These are phyloP conservation scores for Trichophyton schoenleinii DNA, from an alignment of 2,329 filamentous ascomycete genomes.

Conservation along the genomic window DNA sequence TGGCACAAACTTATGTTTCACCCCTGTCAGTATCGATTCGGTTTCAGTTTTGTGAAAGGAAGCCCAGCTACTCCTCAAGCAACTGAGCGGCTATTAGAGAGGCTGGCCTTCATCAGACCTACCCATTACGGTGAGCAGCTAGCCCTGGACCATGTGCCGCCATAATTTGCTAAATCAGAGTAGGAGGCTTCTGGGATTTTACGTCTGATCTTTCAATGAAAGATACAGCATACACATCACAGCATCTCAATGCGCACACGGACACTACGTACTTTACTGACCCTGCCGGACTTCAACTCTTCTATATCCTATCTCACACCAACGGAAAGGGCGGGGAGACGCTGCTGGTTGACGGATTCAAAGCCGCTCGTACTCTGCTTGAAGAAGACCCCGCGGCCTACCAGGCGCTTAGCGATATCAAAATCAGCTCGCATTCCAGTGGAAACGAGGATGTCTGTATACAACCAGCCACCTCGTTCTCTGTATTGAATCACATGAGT, in stretches of 20 bases:
- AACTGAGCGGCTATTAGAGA: slow-evolving; percentile 62
- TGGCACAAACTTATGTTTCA: not conserved
- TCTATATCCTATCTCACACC: slow-evolving; percentile 78
- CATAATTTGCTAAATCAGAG: not conserved
- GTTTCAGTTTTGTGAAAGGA: slow-evolving; percentile 64
- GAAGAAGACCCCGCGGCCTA: slow-evolving; percentile 45
- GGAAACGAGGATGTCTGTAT: slow-evolving; percentile 78
- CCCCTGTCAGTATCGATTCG: slow-evolving; percentile 46
- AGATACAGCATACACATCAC: slow-evolving; percentile 82
- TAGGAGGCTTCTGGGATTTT: slow-evolving; percentile 69
- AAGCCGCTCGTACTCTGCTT: slow-evolving; percentile 51
- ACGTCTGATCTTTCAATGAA: slow-evolving; percentile 76
- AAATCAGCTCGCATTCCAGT: slow-evolving; percentile 67
- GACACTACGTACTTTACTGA: slow-evolving; percentile 96
- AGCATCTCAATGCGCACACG: slow-evolving; percentile 72
- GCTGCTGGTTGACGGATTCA: slow-evolving; percentile 76
- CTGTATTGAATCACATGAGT: slow-evolving; percentile 51
- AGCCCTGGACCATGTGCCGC: too few relatives aligned
- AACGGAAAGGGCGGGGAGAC: slow-evolving; percentile 55
- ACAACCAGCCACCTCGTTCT: slow-evolving; percentile 54
- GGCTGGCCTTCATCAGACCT: slow-evolving; percentile 72
- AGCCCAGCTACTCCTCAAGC: slow-evolving; percentile 57
- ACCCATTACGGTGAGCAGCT: slow-evolving; percentile 70
- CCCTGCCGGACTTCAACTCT: slow-evolving; percentile 78
- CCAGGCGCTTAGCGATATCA: slow-evolving; percentile 42